Conservation (phyloP, 805 yeast species). For the Schwanniomyces yamadae region DNA sequence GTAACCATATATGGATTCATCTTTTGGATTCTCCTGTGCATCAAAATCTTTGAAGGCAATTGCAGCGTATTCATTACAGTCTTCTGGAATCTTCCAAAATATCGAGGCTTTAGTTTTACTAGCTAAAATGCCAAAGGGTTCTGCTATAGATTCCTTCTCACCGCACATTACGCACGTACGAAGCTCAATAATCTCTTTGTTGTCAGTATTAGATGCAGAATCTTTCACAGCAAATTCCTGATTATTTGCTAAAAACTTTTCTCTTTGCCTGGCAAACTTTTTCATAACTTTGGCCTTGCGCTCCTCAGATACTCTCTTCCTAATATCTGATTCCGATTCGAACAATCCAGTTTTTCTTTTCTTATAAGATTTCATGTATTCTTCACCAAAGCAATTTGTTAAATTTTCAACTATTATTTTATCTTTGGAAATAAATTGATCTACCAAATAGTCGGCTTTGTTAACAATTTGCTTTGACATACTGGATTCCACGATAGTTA, state of each 20-base stretch:
- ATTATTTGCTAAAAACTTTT: slow-evolving; percentile 42
- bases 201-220: slow-evolving; percentile 3
- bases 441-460: slow-evolving; percentile 60
- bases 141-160: slow-evolving; percentile 44
- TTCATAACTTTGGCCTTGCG: slow-evolving; percentile 61
- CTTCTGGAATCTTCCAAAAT: slow-evolving; percentile 47
- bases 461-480: slow-evolving; percentile 47
- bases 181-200: slow-evolving; percentile 9
- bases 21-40: slow-evolving; percentile 16
- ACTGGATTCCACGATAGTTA: slow-evolving; percentile 49
- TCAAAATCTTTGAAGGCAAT: slow-evolving; percentile 23
- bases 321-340: slow-evolving; percentile 57
- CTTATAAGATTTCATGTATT: slow-evolving; percentile 49
- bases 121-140: slow-evolving; percentile 60
- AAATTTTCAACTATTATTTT: slow-evolving; percentile 51
- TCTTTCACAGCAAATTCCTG: slow-evolving; percentile 14
- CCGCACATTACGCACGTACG: slow-evolving; percentile 61
- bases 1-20: slow-evolving; percentile 15
- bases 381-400: slow-evolving; percentile 56
- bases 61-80: slow-evolving; percentile 13
- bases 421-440: slow-evolving; percentile 49
- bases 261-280: slow-evolving; percentile 58
- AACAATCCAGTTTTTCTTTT: slow-evolving; percentile 37
- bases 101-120: slow-evolving; percentile 45
- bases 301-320: slow-evolving; percentile 56